A percentile compares a stretch with the other conserved stretches of the same genome.
phyloP scores from a whole-genome alignment of 768 basidiomycete genomes.

The Leccinum barrowsii region DNA sequence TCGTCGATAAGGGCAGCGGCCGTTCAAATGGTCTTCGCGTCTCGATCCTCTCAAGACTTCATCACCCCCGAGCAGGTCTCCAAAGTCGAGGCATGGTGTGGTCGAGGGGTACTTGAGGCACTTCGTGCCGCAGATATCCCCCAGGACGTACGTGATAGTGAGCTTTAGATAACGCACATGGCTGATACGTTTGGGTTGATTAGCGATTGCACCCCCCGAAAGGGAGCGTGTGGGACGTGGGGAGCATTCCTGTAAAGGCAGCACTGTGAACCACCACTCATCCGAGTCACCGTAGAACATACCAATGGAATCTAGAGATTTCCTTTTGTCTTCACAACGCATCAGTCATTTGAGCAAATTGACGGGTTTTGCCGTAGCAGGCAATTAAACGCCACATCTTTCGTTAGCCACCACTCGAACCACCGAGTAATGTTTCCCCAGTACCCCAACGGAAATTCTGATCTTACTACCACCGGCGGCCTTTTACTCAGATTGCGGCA shows the following conservation, averaged over 20 bases:
- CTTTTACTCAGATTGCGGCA: constrained; percentile 1
- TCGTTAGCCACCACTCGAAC: constrained; percentile 7
- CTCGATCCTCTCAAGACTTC: constrained; percentile 65
- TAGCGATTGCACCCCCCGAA: constrained; percentile 52
- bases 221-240: constrained; percentile 55
- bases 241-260: constrained; percentile 1
- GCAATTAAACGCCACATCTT: constrained; percentile 25
- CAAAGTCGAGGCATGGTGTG: constrained; percentile 59
- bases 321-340: not conserved
- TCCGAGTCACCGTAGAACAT: not conserved
- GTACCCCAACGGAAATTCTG: constrained; percentile 1
- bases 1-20: constrained; percentile 68
- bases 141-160: constrained; percentile 39
- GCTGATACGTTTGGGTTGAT: constrained; percentile 11
- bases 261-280: constrained; percentile 5
- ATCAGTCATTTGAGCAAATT: not conserved
- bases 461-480: not conserved
- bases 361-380: not conserved
- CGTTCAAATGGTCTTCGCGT: constrained; percentile 81
- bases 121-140: constrained; percentile 46
- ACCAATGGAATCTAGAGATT: constrained; percentile 1
- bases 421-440: not conserved
- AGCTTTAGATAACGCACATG: not conserved
- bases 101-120: constrained; percentile 57
- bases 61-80: constrained; percentile 67